Percentiles rank a stretch among this genome's conserved stretches.
Conservation (phyloP, 805 yeast species). For the Cyberlindnera euphorbiiphila region DNA sequence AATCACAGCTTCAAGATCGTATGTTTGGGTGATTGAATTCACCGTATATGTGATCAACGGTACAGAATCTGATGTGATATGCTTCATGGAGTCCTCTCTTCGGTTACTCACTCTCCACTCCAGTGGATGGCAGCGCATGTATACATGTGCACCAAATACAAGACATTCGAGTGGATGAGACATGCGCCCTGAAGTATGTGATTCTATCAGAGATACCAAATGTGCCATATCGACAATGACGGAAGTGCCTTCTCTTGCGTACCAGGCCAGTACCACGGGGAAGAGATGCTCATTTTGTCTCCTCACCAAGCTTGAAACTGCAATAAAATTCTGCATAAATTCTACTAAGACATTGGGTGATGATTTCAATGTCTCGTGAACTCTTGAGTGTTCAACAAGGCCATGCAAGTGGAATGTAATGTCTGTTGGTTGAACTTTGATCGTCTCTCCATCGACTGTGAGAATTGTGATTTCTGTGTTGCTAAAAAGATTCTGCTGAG, state of each 20-base stretch:
- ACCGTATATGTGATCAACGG: constrained; percentile 9
- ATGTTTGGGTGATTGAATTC: constrained; percentile 9
- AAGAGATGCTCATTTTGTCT: constrained; percentile 7
- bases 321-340: constrained; percentile 1
- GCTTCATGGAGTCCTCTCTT: not conserved
- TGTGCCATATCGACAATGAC: constrained; percentile 7
- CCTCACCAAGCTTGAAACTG: not conserved
- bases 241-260: constrained; percentile 5
- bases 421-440: constrained; percentile 7
- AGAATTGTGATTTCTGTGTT: constrained; percentile 8
- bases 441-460: constrained; percentile 5
- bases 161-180: constrained; percentile 9
- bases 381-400: constrained; percentile 1
- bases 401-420: constrained; percentile 13
- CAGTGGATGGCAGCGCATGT: constrained; percentile 9
- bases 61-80: constrained; percentile 8
- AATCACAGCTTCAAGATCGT: constrained; percentile 4
- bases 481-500: constrained; percentile 11
- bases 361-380: not conserved
- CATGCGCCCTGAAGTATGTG: constrained; percentile 2
- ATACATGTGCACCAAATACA: constrained; percentile 12
- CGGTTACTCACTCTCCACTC: constrained; percentile 8
- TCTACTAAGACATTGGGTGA: not conserved
- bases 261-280: constrained; percentile 15
- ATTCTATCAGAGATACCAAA: constrained; percentile 1